Evolutionary conservation across 257 asterid genomes (phyloP), one percentile per base, ranked within the genome.

Genomic region (Forsythia suspensa): DNA sequence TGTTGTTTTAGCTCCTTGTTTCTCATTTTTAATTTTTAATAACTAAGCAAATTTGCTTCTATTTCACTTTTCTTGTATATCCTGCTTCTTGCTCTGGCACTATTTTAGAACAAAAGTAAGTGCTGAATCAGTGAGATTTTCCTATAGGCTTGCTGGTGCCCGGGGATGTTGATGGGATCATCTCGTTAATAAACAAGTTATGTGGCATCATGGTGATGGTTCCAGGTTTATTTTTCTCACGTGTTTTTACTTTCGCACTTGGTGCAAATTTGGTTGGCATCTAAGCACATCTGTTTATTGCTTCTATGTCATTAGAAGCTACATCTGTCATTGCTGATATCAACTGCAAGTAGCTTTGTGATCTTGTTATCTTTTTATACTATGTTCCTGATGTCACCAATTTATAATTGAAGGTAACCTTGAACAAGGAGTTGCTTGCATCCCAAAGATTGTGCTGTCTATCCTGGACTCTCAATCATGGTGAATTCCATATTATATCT

Each of bases 171-270:
- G 90, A 91, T 74, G 80, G 77, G 77, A 71, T 86, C 75, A 82
- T 79, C 82, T 80, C 91, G 67, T 74, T 81, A 76, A 66, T 90
- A 72, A 90, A 92, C 92, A 94, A 90, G 89, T 84, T 94, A 80
- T 94, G 97, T 81, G 86, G 90, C 85, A 84, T 94, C 79, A 68
- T 90, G 85, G 81, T 91, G 85, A 82, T 90, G 86, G 85, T 88
- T 80, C 97, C 98, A 88, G 98, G 98, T 94, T 72, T 76, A 34
- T 42, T 71, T 75, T 37, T 72, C n/a, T 44, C 52, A 42, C 44
- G 55, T 43, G 36, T 10, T 79, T 52, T 24, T 51, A 44, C 39
- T 63, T 57, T 42, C 48, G 21, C 38, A 63, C 73, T 74, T 40
- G 75, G 29, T 13, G 6, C 6, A 13, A 52, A 39, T 71, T 72